These are phyloP conservation scores for Fagopyrum tataricum DNA, from an alignment of 148 eudicot species.

Conservation along the genomic window DNA sequence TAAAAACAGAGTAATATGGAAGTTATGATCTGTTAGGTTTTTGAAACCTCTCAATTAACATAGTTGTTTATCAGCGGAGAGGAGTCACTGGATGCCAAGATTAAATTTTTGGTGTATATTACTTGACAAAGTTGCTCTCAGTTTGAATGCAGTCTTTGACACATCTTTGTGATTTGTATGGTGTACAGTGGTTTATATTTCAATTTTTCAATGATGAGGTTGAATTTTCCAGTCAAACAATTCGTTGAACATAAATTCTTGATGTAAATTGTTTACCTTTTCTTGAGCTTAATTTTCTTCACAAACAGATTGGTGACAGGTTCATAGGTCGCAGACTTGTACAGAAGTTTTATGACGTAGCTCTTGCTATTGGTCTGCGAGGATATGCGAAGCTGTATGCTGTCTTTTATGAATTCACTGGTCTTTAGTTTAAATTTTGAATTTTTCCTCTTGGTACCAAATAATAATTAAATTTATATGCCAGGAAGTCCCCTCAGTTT, in stretches of 20 bases:
- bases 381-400: slow-evolving; percentile 91
- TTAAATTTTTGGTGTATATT: too few relatives aligned
- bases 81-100: too few relatives aligned
- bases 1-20: too few relatives aligned
- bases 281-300: background rate
- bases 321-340: slow-evolving; percentile 67
- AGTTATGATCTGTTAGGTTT: too few relatives aligned
- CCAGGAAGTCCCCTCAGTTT: slow-evolving; percentile 7
- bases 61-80: too few relatives aligned
- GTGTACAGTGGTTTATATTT: background rate
- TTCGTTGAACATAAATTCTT: background rate
- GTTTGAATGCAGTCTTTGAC: background rate
- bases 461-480: background rate
- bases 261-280: background rate
- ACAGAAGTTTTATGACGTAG: slow-evolving; percentile 85
- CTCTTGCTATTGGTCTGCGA: slow-evolving; percentile 81
- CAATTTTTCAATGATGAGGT: background rate
- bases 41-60: too few relatives aligned
- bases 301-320: slow-evolving; percentile 69
- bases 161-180: background rate
- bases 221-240: background rate
- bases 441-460: too few relatives aligned
- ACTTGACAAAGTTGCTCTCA: background rate
- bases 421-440: slow-evolving; percentile 6
- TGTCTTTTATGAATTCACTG: slow-evolving; percentile 20